These are phyloP conservation scores for Tulasnella sp. DNA, from an alignment of 768 basidiomycete species.

Conservation along the genomic window DNA sequence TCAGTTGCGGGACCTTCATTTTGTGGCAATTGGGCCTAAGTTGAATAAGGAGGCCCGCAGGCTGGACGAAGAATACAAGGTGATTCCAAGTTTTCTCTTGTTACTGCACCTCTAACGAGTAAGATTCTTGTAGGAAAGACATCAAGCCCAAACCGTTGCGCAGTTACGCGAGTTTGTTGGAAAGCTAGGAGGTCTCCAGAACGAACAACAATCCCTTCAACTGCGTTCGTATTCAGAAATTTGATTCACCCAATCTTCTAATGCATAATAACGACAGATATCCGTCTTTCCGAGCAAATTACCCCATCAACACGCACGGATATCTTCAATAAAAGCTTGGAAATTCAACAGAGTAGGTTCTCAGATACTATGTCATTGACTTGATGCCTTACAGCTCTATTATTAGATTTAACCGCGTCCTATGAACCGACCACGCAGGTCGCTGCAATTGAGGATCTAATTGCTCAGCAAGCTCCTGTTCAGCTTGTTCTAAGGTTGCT, in stretches of 20 bases:
- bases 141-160: constrained; percentile 79
- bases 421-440: constrained; percentile 74
- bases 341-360: constrained; percentile 87
- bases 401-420: constrained; percentile 83
- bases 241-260: background rate
- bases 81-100: constrained; percentile 24
- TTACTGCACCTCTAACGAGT: background rate
- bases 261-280: constrained; percentile 44
- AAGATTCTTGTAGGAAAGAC: constrained; percentile 43
- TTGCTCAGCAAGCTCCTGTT: constrained; percentile 77
- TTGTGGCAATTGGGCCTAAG: constrained; percentile 72
- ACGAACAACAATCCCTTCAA: constrained; percentile 77
- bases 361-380: background rate
- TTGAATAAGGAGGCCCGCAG: constrained; percentile 71
- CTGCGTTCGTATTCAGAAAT: constrained; percentile 52
- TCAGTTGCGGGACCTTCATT: constrained; percentile 84
- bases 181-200: constrained; percentile 81
- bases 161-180: constrained; percentile 93
- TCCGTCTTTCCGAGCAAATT: constrained; percentile 83
- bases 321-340: constrained; percentile 79
- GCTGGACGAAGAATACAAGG: constrained; percentile 88
- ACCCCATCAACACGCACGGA: constrained; percentile 75
- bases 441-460: constrained; percentile 76
- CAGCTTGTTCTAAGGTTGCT: constrained; percentile 63
- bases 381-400: background rate